Conservation (phyloP, 176 grass and related monocot species). For the Triticum monococcum region DNA sequence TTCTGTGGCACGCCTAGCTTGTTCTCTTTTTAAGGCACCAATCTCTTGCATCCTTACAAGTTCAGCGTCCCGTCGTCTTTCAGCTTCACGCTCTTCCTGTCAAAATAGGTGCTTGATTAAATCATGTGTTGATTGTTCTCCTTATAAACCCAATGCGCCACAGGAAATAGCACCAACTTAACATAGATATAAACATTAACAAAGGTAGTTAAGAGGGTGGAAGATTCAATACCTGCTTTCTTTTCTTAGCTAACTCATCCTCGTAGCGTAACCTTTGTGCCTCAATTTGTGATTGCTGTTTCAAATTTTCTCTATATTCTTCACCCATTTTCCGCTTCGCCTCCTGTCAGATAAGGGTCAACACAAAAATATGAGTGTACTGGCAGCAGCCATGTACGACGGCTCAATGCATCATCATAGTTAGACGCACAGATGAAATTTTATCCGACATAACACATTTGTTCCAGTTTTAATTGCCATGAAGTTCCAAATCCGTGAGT, state of each 20-base stretch:
- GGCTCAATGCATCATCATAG: not conserved
- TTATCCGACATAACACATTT: not conserved
- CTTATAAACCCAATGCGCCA: not conserved
- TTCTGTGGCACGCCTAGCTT: slow-evolving; percentile 63
- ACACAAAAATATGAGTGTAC: not conserved
- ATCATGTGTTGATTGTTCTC: not conserved
- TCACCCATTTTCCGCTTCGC: slow-evolving; percentile 61
- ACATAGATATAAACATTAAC: slow-evolving; percentile 8
- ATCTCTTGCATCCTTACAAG: slow-evolving; percentile 94
- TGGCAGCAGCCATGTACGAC: slow-evolving; percentile 1
- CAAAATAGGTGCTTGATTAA: slow-evolving; percentile 29
- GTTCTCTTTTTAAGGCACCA: slow-evolving; percentile 58
- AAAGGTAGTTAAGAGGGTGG: not conserved
- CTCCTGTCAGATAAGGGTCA: slow-evolving; percentile 56
- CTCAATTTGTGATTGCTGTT: slow-evolving; percentile 60
- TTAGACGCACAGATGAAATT: not conserved
- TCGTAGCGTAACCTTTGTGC: slow-evolving; percentile 82
- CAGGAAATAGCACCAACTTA: slow-evolving; percentile 3
- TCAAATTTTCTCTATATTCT: slow-evolving; percentile 60
- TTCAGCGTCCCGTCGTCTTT: slow-evolving; percentile 70
- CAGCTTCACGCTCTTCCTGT: slow-evolving; percentile 68
- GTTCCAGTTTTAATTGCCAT: not conserved
- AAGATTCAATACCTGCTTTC: slow-evolving; percentile 60
- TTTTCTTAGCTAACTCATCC: slow-evolving; percentile 86
- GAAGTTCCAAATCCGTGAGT: not conserved